A percentile compares a stretch with the other conserved stretches of the same genome.
Conservation (phyloP, 1,284 basidiomycete genomes). For the Xanthoconium separans region DNA sequence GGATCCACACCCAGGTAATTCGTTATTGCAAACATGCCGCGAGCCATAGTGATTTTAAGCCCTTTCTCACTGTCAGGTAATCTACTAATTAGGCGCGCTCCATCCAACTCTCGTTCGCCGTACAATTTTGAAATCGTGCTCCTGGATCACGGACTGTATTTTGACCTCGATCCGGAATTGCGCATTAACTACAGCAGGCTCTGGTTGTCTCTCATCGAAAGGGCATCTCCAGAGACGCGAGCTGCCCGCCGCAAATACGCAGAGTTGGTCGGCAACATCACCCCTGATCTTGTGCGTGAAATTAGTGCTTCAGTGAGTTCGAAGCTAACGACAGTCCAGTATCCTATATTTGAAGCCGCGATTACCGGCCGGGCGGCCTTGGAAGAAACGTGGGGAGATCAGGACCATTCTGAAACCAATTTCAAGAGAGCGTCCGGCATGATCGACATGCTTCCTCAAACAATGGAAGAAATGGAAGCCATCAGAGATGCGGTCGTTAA, state of each 20-base stretch:
- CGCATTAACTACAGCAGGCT: slow-evolving; percentile 79
- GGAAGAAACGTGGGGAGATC: slow-evolving; percentile 53
- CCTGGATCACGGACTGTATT: slow-evolving; percentile 91
- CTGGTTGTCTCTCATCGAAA: slow-evolving; percentile 85
- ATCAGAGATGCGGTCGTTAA: slow-evolving; percentile 80
- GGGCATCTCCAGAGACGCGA: slow-evolving; percentile 61
- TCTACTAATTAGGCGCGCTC: slow-evolving; percentile 82
- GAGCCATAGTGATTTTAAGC: not conserved
- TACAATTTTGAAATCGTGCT: slow-evolving; percentile 95
- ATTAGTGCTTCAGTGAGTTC: not conserved
- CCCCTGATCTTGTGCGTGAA: slow-evolving; percentile 71
- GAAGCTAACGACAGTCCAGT: slow-evolving; percentile 42
- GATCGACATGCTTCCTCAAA: slow-evolving; percentile 69
- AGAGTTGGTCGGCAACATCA: slow-evolving; percentile 85
- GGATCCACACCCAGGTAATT: slow-evolving; percentile 74
- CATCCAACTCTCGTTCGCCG: slow-evolving; percentile 64
- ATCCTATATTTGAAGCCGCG: slow-evolving; percentile 86
- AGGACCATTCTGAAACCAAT: slow-evolving; percentile 32
- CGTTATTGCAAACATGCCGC: not conserved
- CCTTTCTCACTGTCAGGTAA: slow-evolving; percentile 61
- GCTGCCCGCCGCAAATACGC: slow-evolving; percentile 82
- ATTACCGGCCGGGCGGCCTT: slow-evolving; percentile 66
- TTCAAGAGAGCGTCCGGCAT: slow-evolving; percentile 69
- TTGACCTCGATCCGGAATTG: slow-evolving; percentile 79
- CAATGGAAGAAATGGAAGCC: slow-evolving; percentile 71